phyloP scores from a whole-genome alignment of 352 stramenopile species.

The Pythium rhizo-oryzae region DNA sequence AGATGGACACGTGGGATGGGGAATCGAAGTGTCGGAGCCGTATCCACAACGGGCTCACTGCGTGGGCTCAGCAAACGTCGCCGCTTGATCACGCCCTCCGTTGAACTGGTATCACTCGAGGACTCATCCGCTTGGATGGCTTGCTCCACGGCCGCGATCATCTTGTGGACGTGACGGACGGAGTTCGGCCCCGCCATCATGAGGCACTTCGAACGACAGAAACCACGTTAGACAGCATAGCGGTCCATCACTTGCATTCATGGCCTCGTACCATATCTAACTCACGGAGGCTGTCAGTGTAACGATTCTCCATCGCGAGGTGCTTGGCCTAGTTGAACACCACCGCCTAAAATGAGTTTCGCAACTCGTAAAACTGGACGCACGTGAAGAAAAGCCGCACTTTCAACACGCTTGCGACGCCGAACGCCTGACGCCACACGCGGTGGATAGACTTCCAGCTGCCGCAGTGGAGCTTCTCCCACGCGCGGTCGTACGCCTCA shows the following conservation, averaged over 20 bases:
- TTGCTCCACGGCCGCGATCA: slow-evolving; percentile 47
- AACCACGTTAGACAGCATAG: not conserved
- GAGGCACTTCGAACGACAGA: slow-evolving; percentile 27
- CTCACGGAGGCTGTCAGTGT: slow-evolving; percentile 39
- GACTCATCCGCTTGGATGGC: not conserved
- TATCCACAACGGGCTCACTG: not conserved
- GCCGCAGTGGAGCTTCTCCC: slow-evolving; percentile 75
- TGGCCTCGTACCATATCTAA: slow-evolving; percentile 61
- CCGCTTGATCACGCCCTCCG: not conserved
- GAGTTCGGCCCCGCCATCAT: slow-evolving; percentile 78
- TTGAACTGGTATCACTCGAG: not conserved
- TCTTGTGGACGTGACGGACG: slow-evolving; percentile 40
- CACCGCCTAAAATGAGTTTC: no score
- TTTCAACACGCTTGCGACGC: slow-evolving; percentile 50
- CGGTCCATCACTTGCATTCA: not conserved
- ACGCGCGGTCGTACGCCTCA: slow-evolving; percentile 61
- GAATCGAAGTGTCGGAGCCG: slow-evolving; percentile 29
- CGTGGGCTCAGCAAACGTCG: not conserved
- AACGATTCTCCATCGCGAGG: slow-evolving; percentile 30
- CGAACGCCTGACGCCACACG: slow-evolving; percentile 70
- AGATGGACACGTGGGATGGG: slow-evolving; percentile 45
- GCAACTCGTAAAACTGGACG: no score
- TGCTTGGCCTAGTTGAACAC: slow-evolving; percentile 37
- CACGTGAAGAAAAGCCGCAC: no score
- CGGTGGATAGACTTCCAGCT: slow-evolving; percentile 63